Evolutionary conservation across 2,329 filamentous ascomycete species (phyloP), one percentile per base, ranked within the genome.

Genomic region (Ophiostoma sp.): DNA sequence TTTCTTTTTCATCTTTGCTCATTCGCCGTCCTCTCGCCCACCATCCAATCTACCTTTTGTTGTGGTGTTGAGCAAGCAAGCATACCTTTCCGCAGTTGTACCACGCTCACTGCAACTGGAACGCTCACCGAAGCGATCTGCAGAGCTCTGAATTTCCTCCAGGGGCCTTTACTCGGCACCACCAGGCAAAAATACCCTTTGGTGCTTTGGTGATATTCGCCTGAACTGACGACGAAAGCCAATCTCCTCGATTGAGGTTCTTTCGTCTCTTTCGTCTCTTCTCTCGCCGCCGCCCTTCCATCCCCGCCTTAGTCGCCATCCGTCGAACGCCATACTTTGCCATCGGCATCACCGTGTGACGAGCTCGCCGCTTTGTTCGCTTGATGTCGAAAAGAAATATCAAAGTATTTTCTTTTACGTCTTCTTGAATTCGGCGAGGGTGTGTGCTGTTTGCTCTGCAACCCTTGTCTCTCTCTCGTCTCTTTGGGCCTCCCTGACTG

Each of bases 341-440:
- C 45, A 22, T 69, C 64, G 52, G 66, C 66, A 45, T 70, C 55
- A 63, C 55, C 71, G 64, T 36, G 42, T 70, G 55, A 70, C 64
- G 64, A 73, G 64, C 71, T 72, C 52, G 52, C 17, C 52, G 33
- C 39, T 61, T 45, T 33, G 22, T 70, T 39, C 12, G 12, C 68
- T 55, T 7, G n/a, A 64, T 19, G 22, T 33, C 39, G 48, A 66
- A 45, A 42, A 15, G 31, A 59, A 59, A 22, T 19, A 33, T 59
- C 50, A 25, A 28, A 39, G 33, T 11, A 36, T 63, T 39, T 36
- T 25, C 17, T 70, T 22, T 61, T 33, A 33, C 69, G 17, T 61
- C 50, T 71, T 45, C 33, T 22, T 17, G 17, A 6, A 11, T 28
- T 31, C 22, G 15, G 22, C 39, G 17, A 33, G 52, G 50, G 33